Base-by-base conservation (phyloP, 352 stramenopile genomes). In the Phytophthora hybrid region DNA sequence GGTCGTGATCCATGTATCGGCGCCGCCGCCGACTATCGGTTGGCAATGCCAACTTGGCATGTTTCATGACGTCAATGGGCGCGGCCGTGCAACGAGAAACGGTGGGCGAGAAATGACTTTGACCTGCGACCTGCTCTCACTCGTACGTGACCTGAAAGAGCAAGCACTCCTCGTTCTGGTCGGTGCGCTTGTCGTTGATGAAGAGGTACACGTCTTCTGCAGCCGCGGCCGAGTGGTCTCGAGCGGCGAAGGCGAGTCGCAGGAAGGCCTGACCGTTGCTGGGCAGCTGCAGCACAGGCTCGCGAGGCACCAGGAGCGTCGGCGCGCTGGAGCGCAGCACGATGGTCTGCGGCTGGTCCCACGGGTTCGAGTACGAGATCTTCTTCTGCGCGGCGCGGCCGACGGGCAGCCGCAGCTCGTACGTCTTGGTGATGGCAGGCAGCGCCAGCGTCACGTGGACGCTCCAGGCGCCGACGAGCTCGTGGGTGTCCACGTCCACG, bases 91-190 rank as follows among this genome's bases (percentile, higher is more conserved):
- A 34, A 65, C 9, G 44, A 60, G 31, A 63, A 31, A 34, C 19
- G 5, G 37, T 23, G 39, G 41, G 23, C 23, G 23, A 26, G 23
- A 26, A 26, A 26, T 26, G 23, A 26, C 23, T 26, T 26, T 26
- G 23, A 26, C 23, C 23, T 26, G 23, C 23, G 23, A 26, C 23
- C 23, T 26, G 23, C 23, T 1, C 34, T 74, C 51, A 91, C 34
- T 77, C 76, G 79, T 93, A 94, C 41, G 73, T 84, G 59, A 93
- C 70, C 51, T 91, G 85, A 73, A 98, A 95, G 55, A 98, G 85
- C 72, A 98, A 80, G 60, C 91, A 97, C 70, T 98, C 95, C 78
- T 98, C 95, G 81, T 92, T 98, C 74, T 98, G 88, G 59, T 97
- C 93, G 14, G 91, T 88, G 2, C 83, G 82, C 53, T 89, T 77